These are phyloP conservation scores for Rutstroemia sp. DNA, from an alignment of 2,329 filamentous ascomycete species.

Conservation along the genomic window DNA sequence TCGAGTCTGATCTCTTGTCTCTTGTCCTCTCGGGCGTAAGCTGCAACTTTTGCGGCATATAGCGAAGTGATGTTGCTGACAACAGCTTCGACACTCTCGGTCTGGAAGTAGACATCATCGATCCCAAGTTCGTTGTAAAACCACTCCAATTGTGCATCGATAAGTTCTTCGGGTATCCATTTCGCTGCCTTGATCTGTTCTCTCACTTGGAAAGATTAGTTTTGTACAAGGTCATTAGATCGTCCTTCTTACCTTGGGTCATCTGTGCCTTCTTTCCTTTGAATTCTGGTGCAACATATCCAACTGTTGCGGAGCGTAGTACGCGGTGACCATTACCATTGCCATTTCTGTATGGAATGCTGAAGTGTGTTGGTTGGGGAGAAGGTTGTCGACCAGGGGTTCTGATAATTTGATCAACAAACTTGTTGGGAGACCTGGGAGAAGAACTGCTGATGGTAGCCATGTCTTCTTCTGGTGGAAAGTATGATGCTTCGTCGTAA, in stretches of 20 bases:
- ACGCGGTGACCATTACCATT: slow-evolving; percentile 57
- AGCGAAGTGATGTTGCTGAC: slow-evolving; percentile 92
- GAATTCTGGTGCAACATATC: slow-evolving; percentile 92
- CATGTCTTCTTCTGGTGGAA: slow-evolving; percentile 17
- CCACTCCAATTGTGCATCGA: slow-evolving; percentile 84
- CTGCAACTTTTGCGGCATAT: slow-evolving; percentile 93
- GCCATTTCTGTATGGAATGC: slow-evolving; percentile 53
- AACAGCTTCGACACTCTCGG: slow-evolving; percentile 78
- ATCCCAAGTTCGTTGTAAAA: slow-evolving; percentile 98
- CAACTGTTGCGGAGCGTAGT: slow-evolving; percentile 81
- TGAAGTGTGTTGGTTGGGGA: slow-evolving; percentile 81
- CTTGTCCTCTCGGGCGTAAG: slow-evolving; percentile 88
- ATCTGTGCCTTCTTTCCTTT: slow-evolving; percentile 79
- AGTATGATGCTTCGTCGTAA: slow-evolving; percentile 10
- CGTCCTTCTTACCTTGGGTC: slow-evolving; percentile 21
- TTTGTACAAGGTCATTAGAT: background rate
- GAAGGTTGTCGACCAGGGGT: slow-evolving; percentile 48
- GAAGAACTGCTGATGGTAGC: slow-evolving; percentile 12
- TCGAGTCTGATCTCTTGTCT: slow-evolving; percentile 89
- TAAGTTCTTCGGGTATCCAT: slow-evolving; percentile 78
- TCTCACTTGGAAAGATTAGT: slow-evolving; percentile 34
- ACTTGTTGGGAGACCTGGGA: slow-evolving; percentile 13
- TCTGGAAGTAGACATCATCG: slow-evolving; percentile 96
- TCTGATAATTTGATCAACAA: slow-evolving; percentile 23
- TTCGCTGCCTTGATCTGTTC: slow-evolving; percentile 67